Base-by-base conservation (phyloP, 148 eudicot species). In the Pouteria glomerata region DNA sequence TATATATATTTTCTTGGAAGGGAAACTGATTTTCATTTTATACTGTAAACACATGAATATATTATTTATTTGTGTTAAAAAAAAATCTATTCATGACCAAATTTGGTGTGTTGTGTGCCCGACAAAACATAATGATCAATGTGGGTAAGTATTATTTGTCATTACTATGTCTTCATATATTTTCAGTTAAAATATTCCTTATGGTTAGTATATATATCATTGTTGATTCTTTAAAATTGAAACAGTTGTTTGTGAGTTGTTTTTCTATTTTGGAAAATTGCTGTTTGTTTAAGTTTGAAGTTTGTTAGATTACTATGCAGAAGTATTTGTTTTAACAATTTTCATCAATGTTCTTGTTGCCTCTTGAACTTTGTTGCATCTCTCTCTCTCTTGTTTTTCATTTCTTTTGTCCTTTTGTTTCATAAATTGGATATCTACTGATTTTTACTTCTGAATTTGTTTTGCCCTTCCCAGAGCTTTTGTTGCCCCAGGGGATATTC, bases 401-500 rank as follows among this genome's bases (percentile, higher is more conserved):
- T n/a, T 39, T 39, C 7, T 39, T 39, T 39, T 39, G 44, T 5
- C 44, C 44, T 10, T 39, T 39, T 39, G 44, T 39, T 39, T 0
- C 0, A 39, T 39, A 39, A n/a, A 10, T 53, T 76, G 35, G 27
- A 13, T 52, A 37, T 37, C 47, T 57, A 13, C 18, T 44, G 57
- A 75, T 66, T 47, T 12, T 6, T 55, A 19, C 27, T 65, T 66
- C 24, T 53, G 26, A 66, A 71, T 60, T 26, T 56, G 4, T n/a
- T 23, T 39, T 59, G 37, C 53, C 53, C 63, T 76, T 70, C 72
- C 77, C 86, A 95, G 98, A 78, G 97, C 91, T 76, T 95, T 95
- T 82, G 92, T 95, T 24, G 87, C 89, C 60, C 97, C 98, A 51
- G 85, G 72, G 35, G 98, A 91, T 79, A 78, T 91, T 61, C 93